phyloP scores from a whole-genome alignment of 306 rosid species.

The Cicer cuneatum region DNA sequence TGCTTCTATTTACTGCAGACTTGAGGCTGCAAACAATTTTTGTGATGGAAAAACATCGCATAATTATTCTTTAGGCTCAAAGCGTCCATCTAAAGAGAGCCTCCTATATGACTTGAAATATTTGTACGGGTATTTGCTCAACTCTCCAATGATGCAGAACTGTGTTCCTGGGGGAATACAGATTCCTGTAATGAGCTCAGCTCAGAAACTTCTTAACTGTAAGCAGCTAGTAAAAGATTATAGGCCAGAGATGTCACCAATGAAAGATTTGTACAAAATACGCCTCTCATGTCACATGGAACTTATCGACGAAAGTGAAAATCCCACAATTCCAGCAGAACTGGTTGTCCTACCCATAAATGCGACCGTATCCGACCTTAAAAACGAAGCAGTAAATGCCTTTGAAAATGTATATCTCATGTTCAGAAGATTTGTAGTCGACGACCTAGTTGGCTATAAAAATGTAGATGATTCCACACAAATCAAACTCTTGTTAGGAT shows the following conservation, averaged over 20 bases:
- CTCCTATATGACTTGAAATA: constrained; percentile 69
- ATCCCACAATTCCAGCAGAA: constrained; percentile 69
- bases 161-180: constrained; percentile 56
- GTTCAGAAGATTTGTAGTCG: constrained; percentile 70
- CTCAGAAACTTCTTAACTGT: constrained; percentile 84
- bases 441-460: constrained; percentile 64
- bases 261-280: constrained; percentile 41
- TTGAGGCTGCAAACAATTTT: constrained; percentile 56
- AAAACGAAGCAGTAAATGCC: constrained; percentile 72
- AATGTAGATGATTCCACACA: constrained; percentile 74
- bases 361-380: constrained; percentile 71
- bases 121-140: constrained; percentile 72
- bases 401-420: constrained; percentile 82
- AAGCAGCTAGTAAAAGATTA: constrained; percentile 90
- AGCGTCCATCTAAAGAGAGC: constrained; percentile 64
- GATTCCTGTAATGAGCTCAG: constrained; percentile 60
- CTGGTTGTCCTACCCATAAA: constrained; percentile 59
- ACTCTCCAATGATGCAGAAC: constrained; percentile 66
- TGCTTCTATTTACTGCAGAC: constrained; percentile 51
- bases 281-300: constrained; percentile 68
- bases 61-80: constrained; percentile 49
- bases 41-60: constrained; percentile 42
- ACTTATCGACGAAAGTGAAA: constrained; percentile 63
- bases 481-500: constrained; percentile 63
- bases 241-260: constrained; percentile 49